These are phyloP conservation scores for Trypanosomatidae sp. DNA, from an alignment of 208 protist species.

Conservation along the genomic window DNA sequence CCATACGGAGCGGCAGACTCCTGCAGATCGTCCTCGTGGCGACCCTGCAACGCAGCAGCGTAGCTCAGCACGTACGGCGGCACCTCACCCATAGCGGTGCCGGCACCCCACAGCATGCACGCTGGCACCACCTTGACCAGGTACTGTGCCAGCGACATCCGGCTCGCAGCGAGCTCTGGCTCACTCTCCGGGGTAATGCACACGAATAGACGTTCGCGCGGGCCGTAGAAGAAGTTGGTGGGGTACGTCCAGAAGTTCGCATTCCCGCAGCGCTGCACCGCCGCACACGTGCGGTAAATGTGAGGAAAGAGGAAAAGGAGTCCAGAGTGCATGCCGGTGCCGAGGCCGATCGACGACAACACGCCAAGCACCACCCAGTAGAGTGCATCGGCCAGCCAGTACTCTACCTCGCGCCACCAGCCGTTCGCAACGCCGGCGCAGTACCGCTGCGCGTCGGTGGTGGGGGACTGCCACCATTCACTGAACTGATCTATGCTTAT, in stretches of 20 bases:
- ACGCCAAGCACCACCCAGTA: slow-evolving; percentile 92
- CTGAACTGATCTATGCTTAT: slow-evolving; percentile 42
- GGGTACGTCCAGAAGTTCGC: slow-evolving; percentile 90
- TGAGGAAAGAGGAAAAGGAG: slow-evolving; percentile 95
- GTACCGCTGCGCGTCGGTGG: slow-evolving; percentile 37
- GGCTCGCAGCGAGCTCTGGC: slow-evolving; percentile 10
- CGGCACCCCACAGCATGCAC: slow-evolving; percentile 93
- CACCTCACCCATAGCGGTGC: slow-evolving; percentile 97
- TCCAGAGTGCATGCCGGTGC: slow-evolving; percentile 95
- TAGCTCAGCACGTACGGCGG: slow-evolving; percentile 96
- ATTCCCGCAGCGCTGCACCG: slow-evolving; percentile 82
- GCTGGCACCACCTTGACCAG: slow-evolving; percentile 76
- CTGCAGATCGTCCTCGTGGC: slow-evolving; percentile 39
- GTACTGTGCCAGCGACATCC: slow-evolving; percentile 30
- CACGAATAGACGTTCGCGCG: slow-evolving; percentile 62
- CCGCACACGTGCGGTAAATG: slow-evolving; percentile 91
- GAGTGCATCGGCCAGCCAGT: slow-evolving; percentile 70
- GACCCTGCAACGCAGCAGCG: slow-evolving; percentile 75
- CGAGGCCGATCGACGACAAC: slow-evolving; percentile 91
- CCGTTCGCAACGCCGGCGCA: slow-evolving; percentile 51
- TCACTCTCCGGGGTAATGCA: slow-evolving; percentile 41
- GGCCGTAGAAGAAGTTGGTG: slow-evolving; percentile 83
- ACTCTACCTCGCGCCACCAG: slow-evolving; percentile 80
- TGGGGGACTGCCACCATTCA: slow-evolving; percentile 52
- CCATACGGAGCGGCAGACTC: slow-evolving; percentile 42